phyloP scores from a whole-genome alignment of 2,329 filamentous ascomycete genomes.

The Lachnellula cervina region DNA sequence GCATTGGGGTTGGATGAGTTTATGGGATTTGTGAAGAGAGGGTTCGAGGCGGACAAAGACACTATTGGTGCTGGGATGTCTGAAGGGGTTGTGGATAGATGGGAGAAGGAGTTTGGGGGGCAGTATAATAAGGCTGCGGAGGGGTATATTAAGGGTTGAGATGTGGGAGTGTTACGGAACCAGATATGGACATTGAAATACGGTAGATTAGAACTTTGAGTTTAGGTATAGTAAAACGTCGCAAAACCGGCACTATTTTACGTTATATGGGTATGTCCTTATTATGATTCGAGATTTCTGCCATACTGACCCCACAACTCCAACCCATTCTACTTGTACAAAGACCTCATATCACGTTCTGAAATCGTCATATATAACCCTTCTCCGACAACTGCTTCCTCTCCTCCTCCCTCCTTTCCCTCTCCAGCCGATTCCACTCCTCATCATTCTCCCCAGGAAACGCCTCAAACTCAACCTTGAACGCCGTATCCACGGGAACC shows the following conservation, averaged over 20 bases:
- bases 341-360: neutral
- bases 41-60: conserved; percentile 44
- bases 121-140: conserved; percentile 37
- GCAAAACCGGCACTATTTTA: too few relatives aligned
- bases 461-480: conserved; percentile 35
- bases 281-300: neutral
- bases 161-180: too few relatives aligned
- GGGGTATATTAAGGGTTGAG: neutral
- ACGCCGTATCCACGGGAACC: conserved; percentile 41
- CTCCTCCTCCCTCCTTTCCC: conserved; percentile 17
- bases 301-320: neutral
- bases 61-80: conserved; percentile 42
- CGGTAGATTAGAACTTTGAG: too few relatives aligned
- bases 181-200: too few relatives aligned
- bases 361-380: conserved; percentile 8
- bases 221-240: too few relatives aligned
- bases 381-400: neutral
- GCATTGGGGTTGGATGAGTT: conserved; percentile 50
- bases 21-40: conserved; percentile 41
- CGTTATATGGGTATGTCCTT: neutral
- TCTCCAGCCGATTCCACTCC: conserved; percentile 33
- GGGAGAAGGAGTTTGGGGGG: conserved; percentile 36
- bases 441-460: conserved; percentile 37
- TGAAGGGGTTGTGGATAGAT: conserved; percentile 8
- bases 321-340: neutral